phyloP scores from a whole-genome alignment of 768 basidiomycete species.

The Pleurotus pulmonarius region DNA sequence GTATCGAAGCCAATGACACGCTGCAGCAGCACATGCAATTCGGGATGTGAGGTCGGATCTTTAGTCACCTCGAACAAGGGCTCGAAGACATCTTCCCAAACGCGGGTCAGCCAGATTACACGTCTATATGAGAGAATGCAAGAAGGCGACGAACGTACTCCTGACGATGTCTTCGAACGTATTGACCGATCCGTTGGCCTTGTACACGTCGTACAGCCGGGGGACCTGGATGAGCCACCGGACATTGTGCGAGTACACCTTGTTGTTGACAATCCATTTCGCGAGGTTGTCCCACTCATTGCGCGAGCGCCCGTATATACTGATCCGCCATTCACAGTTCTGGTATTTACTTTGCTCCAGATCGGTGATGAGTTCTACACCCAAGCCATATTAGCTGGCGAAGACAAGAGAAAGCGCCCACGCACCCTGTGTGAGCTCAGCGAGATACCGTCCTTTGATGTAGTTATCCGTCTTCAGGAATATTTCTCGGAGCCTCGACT shows the following conservation, averaged over 20 bases:
- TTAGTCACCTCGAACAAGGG: constrained; percentile 96
- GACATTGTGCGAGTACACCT: constrained; percentile 94
- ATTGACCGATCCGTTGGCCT: constrained; percentile 74
- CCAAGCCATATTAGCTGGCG: background rate
- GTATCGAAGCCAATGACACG: constrained; percentile 96
- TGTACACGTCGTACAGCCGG: constrained; percentile 93
- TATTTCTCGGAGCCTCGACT: constrained; percentile 91
- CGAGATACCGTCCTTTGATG: constrained; percentile 88
- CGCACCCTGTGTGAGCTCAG: constrained; percentile 87
- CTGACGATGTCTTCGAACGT: constrained; percentile 90
- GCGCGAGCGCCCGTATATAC: constrained; percentile 81
- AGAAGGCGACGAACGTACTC: constrained; percentile 50
- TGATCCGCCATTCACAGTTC: constrained; percentile 97
- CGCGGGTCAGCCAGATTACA: background rate
- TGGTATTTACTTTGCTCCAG: constrained; percentile 98
- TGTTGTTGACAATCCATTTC: constrained; percentile 93
- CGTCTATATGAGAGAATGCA: too few species aligned
- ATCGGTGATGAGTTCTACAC: constrained; percentile 92
- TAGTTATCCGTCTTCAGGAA: constrained; percentile 98
- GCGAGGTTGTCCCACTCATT: constrained; percentile 99
- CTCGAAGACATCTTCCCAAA: constrained; percentile 73
- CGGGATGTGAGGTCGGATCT: constrained; percentile 86
- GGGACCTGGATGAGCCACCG: constrained; percentile 98
- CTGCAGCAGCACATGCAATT: constrained; percentile 92
- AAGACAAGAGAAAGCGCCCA: background rate